Base-by-base conservation (phyloP, 2,329 filamentous ascomycete genomes). In the Didymella lethalis region DNA sequence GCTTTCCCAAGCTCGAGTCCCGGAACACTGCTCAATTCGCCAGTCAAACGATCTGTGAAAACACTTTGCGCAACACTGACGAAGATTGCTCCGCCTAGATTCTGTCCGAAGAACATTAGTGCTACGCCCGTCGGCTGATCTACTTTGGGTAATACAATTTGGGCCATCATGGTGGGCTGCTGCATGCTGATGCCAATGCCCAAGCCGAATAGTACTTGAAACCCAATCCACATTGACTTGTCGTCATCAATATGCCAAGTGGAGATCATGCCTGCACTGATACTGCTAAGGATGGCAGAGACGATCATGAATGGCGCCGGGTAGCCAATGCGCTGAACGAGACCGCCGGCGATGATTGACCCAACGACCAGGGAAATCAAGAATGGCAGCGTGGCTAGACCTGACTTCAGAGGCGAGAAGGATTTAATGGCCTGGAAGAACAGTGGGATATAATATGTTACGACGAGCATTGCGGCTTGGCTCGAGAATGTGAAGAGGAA, bases 61-160 rank as follows among this genome's bases (percentile, higher is more conserved):
- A 67, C 46, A 62, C 78, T 81, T 61, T 81, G 77, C 4, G 71
- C 79, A 16, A 80, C 77, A 3, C 74, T 72, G 44, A 81, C 70
- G 64, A 79, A 79, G 16, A 81, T 66, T 1, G 78, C 74, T 38
- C 78, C 78, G n/a, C 79, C 79, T 2, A 81, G 64, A 3, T 76
- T 77, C 60, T 80, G 78, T 7, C 64, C 62, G 63, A 81, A 79
- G 65, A 81, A 77, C 60, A 80, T 74, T n/a, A 69, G 36, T 10
- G 63, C 60, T 7, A 66, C 47, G 28, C 68, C 68, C 7, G 55
- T 59, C 1, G 78, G 70, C 7, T 78, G 69, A 52, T 81, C 78
- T 2, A 46, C 45, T 14, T 59, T 62, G 0, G 74, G 68, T 0
- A 81, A 65, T 0, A 75, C 75, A 1, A 75, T 72, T 52, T 80